phyloP scores from a whole-genome alignment of 179 eudicot genomes.

The Camellia oleifera region DNA sequence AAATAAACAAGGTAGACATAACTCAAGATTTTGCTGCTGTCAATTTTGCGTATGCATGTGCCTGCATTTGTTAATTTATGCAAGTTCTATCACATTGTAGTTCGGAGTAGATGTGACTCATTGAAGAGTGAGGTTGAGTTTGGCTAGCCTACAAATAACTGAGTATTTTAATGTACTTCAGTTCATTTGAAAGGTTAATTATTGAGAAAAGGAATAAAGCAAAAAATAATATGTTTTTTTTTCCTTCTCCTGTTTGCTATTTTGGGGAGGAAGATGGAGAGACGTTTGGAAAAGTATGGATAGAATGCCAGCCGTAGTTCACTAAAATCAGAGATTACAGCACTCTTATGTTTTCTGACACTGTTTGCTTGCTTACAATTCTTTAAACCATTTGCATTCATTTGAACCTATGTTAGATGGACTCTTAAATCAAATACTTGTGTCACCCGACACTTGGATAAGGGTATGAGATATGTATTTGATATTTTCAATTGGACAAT shows the following conservation, averaged over 20 bases:
- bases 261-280: background rate
- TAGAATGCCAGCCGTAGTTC: background rate
- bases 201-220: background rate
- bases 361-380: too few relatives aligned
- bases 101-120: background rate
- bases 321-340: too few relatives aligned
- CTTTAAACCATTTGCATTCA: too few relatives aligned
- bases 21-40: background rate
- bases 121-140: background rate
- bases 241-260: background rate
- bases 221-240: too few relatives aligned
- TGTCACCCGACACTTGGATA: too few relatives aligned
- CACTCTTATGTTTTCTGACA: too few relatives aligned
- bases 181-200: background rate
- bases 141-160: background rate
- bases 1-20: background rate
- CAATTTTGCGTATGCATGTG: too few relatives aligned
- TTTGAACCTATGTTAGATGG: too few relatives aligned
- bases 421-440: too few relatives aligned
- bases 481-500: too few relatives aligned
- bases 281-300: background rate
- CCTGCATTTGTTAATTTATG: background rate
- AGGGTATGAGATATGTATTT: too few relatives aligned
- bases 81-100: too few relatives aligned
- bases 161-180: background rate